Evolutionary conservation across 1,139 yeast genomes (phyloP).

Genomic region (Scheffersomyces lignicola): DNA sequence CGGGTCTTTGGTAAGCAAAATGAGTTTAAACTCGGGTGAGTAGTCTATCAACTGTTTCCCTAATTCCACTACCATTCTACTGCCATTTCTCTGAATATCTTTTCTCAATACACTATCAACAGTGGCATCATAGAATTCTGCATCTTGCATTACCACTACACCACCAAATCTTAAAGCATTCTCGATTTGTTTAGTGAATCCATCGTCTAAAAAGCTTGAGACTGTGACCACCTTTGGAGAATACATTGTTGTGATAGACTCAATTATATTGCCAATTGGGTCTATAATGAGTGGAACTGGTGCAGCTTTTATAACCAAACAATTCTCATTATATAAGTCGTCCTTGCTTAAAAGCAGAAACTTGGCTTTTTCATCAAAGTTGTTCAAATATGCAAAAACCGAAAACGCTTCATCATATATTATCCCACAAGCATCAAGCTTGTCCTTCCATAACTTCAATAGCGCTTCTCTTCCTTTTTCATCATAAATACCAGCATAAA

Average conservation of each 20-base stretch:
- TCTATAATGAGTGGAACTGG: constrained; percentile 64
- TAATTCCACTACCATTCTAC: constrained; percentile 60
- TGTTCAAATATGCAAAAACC: constrained; percentile 33
- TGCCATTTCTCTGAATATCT: constrained; percentile 69
- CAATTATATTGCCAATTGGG: constrained; percentile 56
- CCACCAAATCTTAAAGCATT: constrained; percentile 87
- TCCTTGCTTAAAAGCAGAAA: constrained; percentile 56
- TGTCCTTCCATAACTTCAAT: constrained; percentile 38
- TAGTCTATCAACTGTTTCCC: constrained; percentile 69
- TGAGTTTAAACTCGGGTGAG: constrained; percentile 61
- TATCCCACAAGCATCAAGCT: constrained; percentile 40
- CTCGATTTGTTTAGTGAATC: constrained; percentile 69
- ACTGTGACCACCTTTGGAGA: constrained; percentile 43
- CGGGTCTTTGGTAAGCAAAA: constrained; percentile 63
- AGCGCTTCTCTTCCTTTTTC: constrained; percentile 48
- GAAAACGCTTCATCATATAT: constrained; percentile 37
- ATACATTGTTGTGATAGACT: constrained; percentile 35
- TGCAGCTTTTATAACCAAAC: constrained; percentile 48
- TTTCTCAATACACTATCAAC: constrained; percentile 59
- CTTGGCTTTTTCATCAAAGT: constrained; percentile 36
- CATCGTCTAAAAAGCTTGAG: constrained; percentile 74
- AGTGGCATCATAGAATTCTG: constrained; percentile 78
- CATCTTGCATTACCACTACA: constrained; percentile 67
- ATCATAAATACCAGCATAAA: constrained; percentile 64
- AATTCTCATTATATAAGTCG: constrained; percentile 67